Evolutionary conservation across 1,284 basidiomycete species (phyloP).

Genomic region (Ganoderma boninense): DNA sequence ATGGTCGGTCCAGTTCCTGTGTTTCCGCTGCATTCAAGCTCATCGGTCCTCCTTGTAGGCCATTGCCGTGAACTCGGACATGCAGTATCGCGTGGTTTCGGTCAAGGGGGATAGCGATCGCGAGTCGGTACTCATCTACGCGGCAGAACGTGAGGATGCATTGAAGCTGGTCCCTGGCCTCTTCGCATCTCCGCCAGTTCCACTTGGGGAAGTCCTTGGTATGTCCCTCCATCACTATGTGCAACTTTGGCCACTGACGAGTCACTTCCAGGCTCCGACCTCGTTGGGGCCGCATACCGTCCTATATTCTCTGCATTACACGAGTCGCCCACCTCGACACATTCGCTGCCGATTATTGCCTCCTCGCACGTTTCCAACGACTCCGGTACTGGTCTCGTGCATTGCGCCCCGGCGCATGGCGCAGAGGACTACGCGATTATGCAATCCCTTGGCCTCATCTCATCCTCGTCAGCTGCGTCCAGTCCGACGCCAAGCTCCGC

Average conservation of each 20-base stretch:
- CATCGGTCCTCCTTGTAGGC: conserved; percentile 58
- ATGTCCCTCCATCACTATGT: background rate
- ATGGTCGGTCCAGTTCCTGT: conserved; percentile 67
- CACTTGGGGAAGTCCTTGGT: conserved; percentile 62
- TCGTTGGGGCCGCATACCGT: conserved; percentile 73
- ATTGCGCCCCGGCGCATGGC: conserved; percentile 96
- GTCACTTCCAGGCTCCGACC: conserved; percentile 58
- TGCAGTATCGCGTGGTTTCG: conserved; percentile 76
- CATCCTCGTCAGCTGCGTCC: conserved; percentile 34
- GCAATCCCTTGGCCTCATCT: conserved; percentile 56
- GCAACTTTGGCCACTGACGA: background rate
- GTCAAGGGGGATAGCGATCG: conserved; percentile 45
- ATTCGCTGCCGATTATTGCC: conserved; percentile 53
- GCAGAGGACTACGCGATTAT: conserved; percentile 91
- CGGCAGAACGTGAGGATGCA: conserved; percentile 60
- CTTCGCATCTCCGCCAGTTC: conserved; percentile 4
- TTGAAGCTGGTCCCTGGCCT: conserved; percentile 25
- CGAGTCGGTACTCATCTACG: conserved; percentile 60
- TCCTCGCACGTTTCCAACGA: conserved; percentile 83
- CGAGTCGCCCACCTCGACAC: conserved; percentile 17
- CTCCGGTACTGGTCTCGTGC: conserved; percentile 96
- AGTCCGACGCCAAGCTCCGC: background rate
- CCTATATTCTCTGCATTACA: conserved; percentile 65
- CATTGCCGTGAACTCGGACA: conserved; percentile 82
- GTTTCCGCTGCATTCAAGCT: background rate